Evolutionary conservation across 306 rosid species (phyloP), one percentile per base, ranked within the genome.

Genomic region (Trifolium pratense): DNA sequence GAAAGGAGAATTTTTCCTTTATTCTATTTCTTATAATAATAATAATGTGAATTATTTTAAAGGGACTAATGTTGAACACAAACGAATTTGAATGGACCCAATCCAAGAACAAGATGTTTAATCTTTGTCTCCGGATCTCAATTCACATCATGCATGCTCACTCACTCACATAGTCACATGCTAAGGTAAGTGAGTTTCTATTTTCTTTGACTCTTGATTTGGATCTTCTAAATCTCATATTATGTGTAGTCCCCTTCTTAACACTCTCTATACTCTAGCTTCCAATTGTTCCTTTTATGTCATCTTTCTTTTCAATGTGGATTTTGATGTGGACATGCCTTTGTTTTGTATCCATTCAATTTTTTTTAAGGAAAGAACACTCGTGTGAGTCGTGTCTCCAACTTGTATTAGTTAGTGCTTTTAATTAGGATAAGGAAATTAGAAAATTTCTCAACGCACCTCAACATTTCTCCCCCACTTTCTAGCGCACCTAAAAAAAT

Each of bases 121-220:
- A 80, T 80, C 34, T 36, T 26, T 88, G 90, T 84, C 84, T 79
- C 78, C 78, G 55, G 16, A 62, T 68, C 43, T 74, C 48, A 63
- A 26, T 42, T 68, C 36, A 63, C 46, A 51, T 74, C 74, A 75
- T 55, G 70, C 70, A 66, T 53, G 31, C 7, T 20, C 31, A 5
- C 7, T 20, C 31, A 5, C 1, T 20, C 15, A 53, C 36, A 25
- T 25, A 25, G 2, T 32, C 6, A 36, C 60, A 49, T 49, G 56
- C 56, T 49, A 49, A 16, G 23, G 23, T 49, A 49, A 49, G 23
- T 16, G 23, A 49, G 21, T 16, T 53, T 53, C 60, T 4, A 53
- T 18, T 20, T 16, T 23, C 31, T 55, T 55, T 55, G 61, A 55
- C 61, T 55, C 32, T 21, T 56, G 31, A 23, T 21, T 56, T 56